phyloP scores from a whole-genome alignment of 441 rosid species.

The Heliophila coronopifolia region DNA sequence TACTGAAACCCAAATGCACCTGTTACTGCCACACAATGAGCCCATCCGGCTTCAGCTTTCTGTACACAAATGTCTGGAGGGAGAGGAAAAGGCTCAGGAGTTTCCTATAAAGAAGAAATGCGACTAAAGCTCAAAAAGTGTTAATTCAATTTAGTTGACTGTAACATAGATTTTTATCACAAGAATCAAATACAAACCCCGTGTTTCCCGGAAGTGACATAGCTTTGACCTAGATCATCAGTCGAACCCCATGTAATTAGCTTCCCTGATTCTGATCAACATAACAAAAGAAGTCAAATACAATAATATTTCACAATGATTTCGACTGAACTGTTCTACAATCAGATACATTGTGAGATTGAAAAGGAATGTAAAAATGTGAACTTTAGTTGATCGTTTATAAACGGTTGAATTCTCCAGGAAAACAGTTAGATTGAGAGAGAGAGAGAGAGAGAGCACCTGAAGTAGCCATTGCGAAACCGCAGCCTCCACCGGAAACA shows the following conservation, averaged over 20 bases:
- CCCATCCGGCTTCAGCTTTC: slow-evolving; percentile 98
- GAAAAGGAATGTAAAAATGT: background rate
- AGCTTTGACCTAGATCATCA: slow-evolving; percentile 96
- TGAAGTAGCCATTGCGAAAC: slow-evolving; percentile 90
- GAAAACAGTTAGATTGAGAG: too few relatives aligned
- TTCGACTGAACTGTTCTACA: background rate
- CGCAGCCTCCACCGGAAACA: slow-evolving; percentile 93
- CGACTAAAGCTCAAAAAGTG: slow-evolving; percentile 5
- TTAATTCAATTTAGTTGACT: slow-evolving; percentile 4
- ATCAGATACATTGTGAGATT: slow-evolving; percentile 12
- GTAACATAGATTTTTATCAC: background rate
- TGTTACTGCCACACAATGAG: slow-evolving; percentile 85
- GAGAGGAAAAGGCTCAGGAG: slow-evolving; percentile 88
- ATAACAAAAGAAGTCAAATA: slow-evolving; percentile 1
- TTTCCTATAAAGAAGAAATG: slow-evolving; percentile 48
- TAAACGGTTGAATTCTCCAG: too few relatives aligned
- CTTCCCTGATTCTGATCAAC: slow-evolving; percentile 71
- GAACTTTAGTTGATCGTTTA: too few relatives aligned
- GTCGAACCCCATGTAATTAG: slow-evolving; percentile 98
- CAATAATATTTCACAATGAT: too few relatives aligned
- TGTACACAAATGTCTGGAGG: slow-evolving; percentile 58
- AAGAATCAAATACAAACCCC: slow-evolving; percentile 46
- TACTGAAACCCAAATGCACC: slow-evolving; percentile 35
- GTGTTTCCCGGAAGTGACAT: slow-evolving; percentile 89
- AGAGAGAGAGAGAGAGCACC: slow-evolving; percentile 32